These are phyloP conservation scores for Schizosaccharomyces versatilis DNA, from an alignment of 1,139 yeast genomes.

Conservation along the genomic window DNA sequence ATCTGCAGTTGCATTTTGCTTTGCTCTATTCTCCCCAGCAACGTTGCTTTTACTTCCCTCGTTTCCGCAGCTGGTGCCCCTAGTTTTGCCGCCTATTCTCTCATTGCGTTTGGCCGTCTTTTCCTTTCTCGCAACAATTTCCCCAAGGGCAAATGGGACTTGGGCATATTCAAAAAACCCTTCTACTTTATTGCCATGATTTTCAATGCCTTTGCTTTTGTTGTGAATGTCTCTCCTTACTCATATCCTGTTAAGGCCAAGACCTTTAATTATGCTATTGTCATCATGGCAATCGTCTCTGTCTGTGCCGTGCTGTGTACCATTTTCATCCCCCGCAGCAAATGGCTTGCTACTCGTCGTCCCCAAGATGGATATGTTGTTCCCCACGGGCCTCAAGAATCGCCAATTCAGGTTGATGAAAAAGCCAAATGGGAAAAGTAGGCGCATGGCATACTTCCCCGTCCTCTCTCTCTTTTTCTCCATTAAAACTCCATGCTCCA, in stretches of 20 bases:
- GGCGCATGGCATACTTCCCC: no score
- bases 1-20: constrained; percentile 15
- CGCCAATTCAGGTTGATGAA: no score
- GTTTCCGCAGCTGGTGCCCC: constrained; percentile 17
- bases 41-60: constrained; percentile 16
- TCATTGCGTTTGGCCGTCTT: constrained; percentile 16
- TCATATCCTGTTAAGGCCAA: constrained; percentile 39
- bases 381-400: not conserved
- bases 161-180: constrained; percentile 15
- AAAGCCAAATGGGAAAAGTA: no score
- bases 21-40: constrained; percentile 15
- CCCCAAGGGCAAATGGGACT: constrained; percentile 13
- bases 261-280: constrained; percentile 53
- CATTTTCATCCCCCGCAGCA: constrained; percentile 18
- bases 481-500: no score
- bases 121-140: constrained; percentile 13
- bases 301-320: constrained; percentile 36
- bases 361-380: not conserved
- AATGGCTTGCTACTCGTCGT: constrained; percentile 14
- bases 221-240: constrained; percentile 47
- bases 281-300: constrained; percentile 35
- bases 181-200: constrained; percentile 23
- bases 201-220: constrained; percentile 41
- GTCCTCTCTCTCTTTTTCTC: no score
- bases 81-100: constrained; percentile 16